Evolutionary conservation across 2,329 filamentous ascomycete genomes (phyloP).

Genomic region (Epichloe gansuensis): DNA sequence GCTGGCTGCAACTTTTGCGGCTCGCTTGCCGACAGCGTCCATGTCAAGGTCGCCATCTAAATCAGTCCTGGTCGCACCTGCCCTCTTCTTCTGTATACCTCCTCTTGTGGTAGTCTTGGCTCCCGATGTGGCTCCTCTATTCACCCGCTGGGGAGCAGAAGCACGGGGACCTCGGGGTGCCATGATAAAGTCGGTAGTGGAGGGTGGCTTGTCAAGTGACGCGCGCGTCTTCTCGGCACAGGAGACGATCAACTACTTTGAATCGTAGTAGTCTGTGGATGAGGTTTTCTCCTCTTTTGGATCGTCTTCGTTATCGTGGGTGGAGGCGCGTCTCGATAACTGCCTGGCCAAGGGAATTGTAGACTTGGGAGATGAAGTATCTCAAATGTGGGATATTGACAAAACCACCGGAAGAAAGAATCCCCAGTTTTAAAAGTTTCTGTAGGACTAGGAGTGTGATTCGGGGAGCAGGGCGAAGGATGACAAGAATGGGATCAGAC

Average conservation of each 20-base stretch:
- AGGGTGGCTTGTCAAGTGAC: not conserved
- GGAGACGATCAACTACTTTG: not conserved
- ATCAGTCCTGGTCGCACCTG: slow-evolving; percentile 30
- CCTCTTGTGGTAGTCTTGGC: slow-evolving; percentile 26
- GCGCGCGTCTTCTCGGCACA: slow-evolving; percentile 1
- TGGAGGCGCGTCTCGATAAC: slow-evolving; percentile 7
- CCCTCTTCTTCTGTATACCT: slow-evolving; percentile 39
- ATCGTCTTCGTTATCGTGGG: slow-evolving; percentile 5
- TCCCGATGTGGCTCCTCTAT: slow-evolving; percentile 17
- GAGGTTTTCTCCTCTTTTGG: not conserved
- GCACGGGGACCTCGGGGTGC: slow-evolving; percentile 22
- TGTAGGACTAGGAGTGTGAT: not conserved
- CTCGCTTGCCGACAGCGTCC: slow-evolving; percentile 28
- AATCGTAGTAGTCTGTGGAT: not conserved
- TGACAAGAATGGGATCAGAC: not conserved
- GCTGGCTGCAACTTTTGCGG: slow-evolving; percentile 18
- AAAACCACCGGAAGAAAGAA: not conserved
- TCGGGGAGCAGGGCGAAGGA: not conserved
- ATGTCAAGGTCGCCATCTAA: slow-evolving; percentile 50
- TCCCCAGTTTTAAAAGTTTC: not conserved
- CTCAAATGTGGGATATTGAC: not conserved
- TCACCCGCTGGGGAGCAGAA: slow-evolving; percentile 18
- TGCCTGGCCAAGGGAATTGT: slow-evolving; percentile 1
- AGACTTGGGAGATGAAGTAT: not conserved
- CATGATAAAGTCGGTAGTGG: slow-evolving; percentile 13